phyloP scores from a whole-genome alignment of 73 alveolate genomes.

The Breviolum minutum region DNA sequence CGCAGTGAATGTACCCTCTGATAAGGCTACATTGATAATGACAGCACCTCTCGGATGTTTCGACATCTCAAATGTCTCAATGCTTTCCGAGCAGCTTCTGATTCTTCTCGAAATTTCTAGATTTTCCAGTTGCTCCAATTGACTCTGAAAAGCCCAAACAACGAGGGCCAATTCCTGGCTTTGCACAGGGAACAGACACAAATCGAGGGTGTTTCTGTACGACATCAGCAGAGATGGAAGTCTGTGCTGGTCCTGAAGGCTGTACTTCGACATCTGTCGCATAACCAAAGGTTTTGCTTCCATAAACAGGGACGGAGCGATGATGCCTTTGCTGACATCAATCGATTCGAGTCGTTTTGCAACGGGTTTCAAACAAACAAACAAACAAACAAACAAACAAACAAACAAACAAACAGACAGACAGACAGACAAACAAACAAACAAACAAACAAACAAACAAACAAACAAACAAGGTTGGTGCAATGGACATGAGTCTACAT shows the following conservation, averaged over 20 bases:
- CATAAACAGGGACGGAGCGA: neutral
- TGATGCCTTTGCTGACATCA: neutral
- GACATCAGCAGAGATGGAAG: neutral
- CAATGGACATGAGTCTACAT: no score
- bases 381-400: no score
- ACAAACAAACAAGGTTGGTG: no score
- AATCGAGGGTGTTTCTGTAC: neutral
- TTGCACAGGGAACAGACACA: neutral
- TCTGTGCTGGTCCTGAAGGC: neutral
- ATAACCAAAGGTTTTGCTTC: neutral
- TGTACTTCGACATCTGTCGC: neutral
- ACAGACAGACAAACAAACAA: no score
- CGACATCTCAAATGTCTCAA: neutral
- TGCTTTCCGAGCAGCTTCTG: neutral
- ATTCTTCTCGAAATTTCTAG: neutral
- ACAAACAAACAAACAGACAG: no score
- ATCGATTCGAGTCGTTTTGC: neutral
- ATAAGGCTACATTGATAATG: no score
- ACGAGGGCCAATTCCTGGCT: constrained; percentile 17
- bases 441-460: no score
- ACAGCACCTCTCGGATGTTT: no score
- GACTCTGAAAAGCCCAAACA: constrained; percentile 13
- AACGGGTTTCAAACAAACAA: no score
- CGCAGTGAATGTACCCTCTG: no score
- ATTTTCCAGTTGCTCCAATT: neutral